Conservation (phyloP, 768 basidiomycete species). For the Agaricus sinodeliciosus region DNA sequence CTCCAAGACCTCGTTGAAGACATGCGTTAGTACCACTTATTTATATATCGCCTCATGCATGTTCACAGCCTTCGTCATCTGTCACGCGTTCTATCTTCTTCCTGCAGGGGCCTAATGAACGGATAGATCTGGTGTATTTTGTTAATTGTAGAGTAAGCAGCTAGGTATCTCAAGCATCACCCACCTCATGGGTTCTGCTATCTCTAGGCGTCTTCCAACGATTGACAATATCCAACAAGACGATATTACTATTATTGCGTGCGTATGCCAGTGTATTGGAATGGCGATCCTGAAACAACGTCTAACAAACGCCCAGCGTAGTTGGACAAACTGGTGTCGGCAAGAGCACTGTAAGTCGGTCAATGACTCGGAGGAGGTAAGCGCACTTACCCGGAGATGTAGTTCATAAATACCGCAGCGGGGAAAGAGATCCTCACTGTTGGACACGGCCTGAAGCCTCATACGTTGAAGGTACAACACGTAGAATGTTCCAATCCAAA, state of each 20-base stretch:
- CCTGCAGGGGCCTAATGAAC: too few relatives aligned
- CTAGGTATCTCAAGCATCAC: not conserved
- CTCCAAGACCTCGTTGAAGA: not conserved
- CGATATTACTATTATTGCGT: slow-evolving; percentile 7
- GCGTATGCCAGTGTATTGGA: not conserved
- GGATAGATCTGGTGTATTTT: too few relatives aligned
- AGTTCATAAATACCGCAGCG: slow-evolving; percentile 14
- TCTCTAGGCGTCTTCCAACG: not conserved
- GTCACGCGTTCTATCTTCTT: not conserved
- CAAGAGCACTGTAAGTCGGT: slow-evolving; percentile 8
- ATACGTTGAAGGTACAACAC: slow-evolving; percentile 7
- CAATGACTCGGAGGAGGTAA: too few relatives aligned
- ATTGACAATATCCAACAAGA: slow-evolving; percentile 1
- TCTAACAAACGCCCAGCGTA: not conserved
- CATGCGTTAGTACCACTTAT: not conserved
- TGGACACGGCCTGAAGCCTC: slow-evolving; percentile 3
- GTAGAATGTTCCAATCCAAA: slow-evolving; percentile 6
- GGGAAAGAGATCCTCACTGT: slow-evolving; percentile 1
- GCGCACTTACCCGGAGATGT: not conserved
- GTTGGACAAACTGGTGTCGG: slow-evolving; percentile 5
- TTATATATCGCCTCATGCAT: not conserved
- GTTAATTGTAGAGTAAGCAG: too few relatives aligned
- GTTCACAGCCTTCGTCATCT: not conserved
- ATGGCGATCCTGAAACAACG: not conserved
- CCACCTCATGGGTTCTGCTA: slow-evolving; percentile 1